Evolutionary conservation across 2,329 filamentous ascomycete species (phyloP), one percentile per base, ranked within the genome.

Genomic region (Lachnellula hyalina): DNA sequence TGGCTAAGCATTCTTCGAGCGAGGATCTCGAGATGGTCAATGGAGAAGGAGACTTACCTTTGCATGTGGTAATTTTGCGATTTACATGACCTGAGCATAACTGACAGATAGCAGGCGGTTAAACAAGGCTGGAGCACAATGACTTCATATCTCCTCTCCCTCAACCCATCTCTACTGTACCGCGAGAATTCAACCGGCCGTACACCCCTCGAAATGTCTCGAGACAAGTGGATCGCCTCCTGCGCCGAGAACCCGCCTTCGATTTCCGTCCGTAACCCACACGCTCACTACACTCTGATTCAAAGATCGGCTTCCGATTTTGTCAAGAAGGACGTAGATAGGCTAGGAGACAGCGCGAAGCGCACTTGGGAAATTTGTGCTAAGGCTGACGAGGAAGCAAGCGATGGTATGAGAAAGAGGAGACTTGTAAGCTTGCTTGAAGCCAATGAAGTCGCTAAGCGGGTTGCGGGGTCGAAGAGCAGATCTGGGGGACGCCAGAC

Each of bases 151-250:
- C 56, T 68, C 44, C 55, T 68, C 11, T 49, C 51, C 4, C 58
- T 61, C 11, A 63, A 66, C 3, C 58, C 65, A 0, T 25, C 51
- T 0, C 63, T 88, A 3, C 70, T 91, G 11, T 78, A 81, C 61
- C 80, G 84, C 21, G 90, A 94, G 68, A 92, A 92, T 61, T 82
- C 87, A 0, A 87, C 87, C 0, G 90, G 90, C 1, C 78, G 81
- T 15, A 94, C 89, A 0, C 86, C 89, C 0, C 76, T 79, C 28
- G 89, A 94, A 63, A 71, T 89, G 48, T 82, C 85, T 0, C 74
- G 81, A 49, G 84, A 87, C 51, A 68, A 70, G 1, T 77, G 78
- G 56, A 71, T 80, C 2, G 69, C 72, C 7, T 63, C 61, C 3
- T 54, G 55, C 46, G 59, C 65, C 15, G 52, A 58, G 8, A 38